phyloP scores from a whole-genome alignment of 768 basidiomycete species.

The Chalciporus piperatus region DNA sequence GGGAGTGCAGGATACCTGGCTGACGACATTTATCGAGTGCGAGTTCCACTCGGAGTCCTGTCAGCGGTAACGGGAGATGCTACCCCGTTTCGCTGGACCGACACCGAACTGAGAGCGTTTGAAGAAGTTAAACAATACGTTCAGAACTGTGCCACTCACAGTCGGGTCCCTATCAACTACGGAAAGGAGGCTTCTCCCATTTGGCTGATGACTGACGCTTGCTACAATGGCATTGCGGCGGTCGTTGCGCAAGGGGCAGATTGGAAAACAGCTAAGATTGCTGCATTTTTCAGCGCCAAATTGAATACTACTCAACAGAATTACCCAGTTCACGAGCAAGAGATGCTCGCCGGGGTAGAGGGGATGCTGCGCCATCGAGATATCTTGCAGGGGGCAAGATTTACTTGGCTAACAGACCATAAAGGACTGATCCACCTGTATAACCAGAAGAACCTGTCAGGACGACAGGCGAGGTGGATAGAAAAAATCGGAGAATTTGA shows the following conservation, averaged over 20 bases:
- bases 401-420: slow-evolving; percentile 32
- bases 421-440: slow-evolving; percentile 27
- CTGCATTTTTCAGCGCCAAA: slow-evolving; percentile 19
- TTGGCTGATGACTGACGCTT: slow-evolving; percentile 1
- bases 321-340: slow-evolving; percentile 36
- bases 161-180: background rate
- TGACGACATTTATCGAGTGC: background rate
- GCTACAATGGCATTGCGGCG: background rate
- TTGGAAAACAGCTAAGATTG: background rate
- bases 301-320: slow-evolving; percentile 37
- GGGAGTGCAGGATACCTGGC: background rate
- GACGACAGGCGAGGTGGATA: slow-evolving; percentile 36
- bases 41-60: too few species aligned
- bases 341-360: slow-evolving; percentile 32
- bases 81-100: too few species aligned
- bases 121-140: background rate
- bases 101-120: background rate
- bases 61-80: too few species aligned
- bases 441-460: slow-evolving; percentile 32
- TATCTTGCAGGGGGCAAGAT: slow-evolving; percentile 29
- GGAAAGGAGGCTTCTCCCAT: background rate
- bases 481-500: slow-evolving; percentile 31
- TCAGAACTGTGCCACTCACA: background rate
- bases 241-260: background rate
- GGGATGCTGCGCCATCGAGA: slow-evolving; percentile 29